Conservation (phyloP, 257 asterid genomes). For the Sherardia arvensis region DNA sequence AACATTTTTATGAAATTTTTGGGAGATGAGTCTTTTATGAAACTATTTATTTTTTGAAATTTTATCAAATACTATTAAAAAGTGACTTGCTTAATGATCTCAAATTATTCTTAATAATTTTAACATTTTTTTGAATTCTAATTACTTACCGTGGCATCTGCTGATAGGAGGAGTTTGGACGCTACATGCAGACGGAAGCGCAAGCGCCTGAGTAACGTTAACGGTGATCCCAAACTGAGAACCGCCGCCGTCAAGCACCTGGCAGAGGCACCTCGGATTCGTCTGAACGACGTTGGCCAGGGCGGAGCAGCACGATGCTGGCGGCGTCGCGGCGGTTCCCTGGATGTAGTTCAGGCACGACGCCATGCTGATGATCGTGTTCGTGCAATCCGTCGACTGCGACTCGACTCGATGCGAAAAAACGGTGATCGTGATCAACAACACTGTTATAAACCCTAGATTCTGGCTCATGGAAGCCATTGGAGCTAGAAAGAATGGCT, state of each 20-base stretch:
- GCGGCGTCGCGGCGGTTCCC: conserved; percentile 39
- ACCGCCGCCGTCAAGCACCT: conserved; percentile 40
- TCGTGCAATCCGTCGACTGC: conserved; percentile 52
- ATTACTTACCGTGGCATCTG: conserved; percentile 41
- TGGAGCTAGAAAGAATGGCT: neutral
- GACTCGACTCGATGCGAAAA: conserved; percentile 24
- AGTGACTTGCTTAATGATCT: no score
- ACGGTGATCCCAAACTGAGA: conserved; percentile 42
- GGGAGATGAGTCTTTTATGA: no score
- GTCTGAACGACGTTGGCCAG: conserved; percentile 46
- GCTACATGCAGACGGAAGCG: conserved; percentile 41
- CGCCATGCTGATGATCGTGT: conserved; percentile 43
- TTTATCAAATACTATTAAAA: neutral
- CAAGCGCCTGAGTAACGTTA: conserved; percentile 52
- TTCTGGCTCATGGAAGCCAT: conserved; percentile 27
- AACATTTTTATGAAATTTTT: no score
- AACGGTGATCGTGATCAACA: neutral
- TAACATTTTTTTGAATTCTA: neutral
- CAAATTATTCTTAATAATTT: no score
- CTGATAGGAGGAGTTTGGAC: conserved; percentile 56
- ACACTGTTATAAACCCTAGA: neutral
- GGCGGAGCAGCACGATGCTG: conserved; percentile 47
- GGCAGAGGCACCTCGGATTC: conserved; percentile 58
- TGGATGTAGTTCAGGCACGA: conserved; percentile 62
- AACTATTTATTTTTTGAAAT: neutral